A percentile compares a stretch with the other conserved stretches of the same genome.
phyloP scores from a whole-genome alignment of 2,329 filamentous ascomycete genomes.

The Colletotrichum kahawae region DNA sequence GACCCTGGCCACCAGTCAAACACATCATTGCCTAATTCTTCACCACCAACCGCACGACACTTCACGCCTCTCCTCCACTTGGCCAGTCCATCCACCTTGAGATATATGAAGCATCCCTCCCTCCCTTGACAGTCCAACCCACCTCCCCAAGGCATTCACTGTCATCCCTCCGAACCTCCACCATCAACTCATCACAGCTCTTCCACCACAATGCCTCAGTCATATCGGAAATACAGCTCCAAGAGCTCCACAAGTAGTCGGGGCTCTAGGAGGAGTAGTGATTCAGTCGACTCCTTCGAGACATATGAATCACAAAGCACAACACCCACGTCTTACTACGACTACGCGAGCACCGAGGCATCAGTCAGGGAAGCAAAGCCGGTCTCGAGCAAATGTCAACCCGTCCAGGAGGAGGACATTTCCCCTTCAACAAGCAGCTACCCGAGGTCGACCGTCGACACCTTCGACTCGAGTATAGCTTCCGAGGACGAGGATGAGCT shows the following conservation, averaged over 20 bases:
- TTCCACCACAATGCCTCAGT: constrained; percentile 33
- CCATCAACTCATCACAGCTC: not conserved
- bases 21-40: constrained; percentile 14
- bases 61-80: not conserved
- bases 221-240: constrained; percentile 40
- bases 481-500: constrained; percentile 66
- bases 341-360: constrained; percentile 44
- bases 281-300: constrained; percentile 45
- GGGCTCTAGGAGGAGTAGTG: constrained; percentile 46
- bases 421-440: constrained; percentile 48
- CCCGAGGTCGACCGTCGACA: constrained; percentile 71
- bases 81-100: not conserved
- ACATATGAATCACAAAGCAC: constrained; percentile 54
- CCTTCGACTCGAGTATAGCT: constrained; percentile 76
- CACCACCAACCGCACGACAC: constrained; percentile 9
- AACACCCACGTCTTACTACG: constrained; percentile 49
- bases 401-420: constrained; percentile 34
- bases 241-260: constrained; percentile 42
- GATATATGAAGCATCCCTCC: constrained; percentile 18
- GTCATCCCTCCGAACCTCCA: not conserved
- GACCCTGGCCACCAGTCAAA: constrained; percentile 5
- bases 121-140: not conserved
- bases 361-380: constrained; percentile 35
- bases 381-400: constrained; percentile 22
- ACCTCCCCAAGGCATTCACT: not conserved